Evolutionary conservation across 1,139 yeast species (phyloP).

Genomic region (Debaryomycetaceae sp.): DNA sequence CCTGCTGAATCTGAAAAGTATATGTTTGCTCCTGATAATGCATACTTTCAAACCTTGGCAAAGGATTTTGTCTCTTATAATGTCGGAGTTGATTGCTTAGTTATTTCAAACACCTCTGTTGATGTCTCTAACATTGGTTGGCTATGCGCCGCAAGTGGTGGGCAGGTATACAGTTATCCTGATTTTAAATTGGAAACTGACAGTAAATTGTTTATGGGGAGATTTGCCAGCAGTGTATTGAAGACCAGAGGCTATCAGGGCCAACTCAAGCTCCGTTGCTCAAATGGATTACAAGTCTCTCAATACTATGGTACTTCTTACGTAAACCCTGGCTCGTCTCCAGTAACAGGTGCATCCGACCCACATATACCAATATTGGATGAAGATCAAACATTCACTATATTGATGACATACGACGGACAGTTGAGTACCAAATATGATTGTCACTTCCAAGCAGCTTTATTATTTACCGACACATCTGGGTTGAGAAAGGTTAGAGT

Average conservation of each 20-base stretch:
- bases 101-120: slow-evolving; percentile 61
- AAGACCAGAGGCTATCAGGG: slow-evolving; percentile 70
- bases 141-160: slow-evolving; percentile 71
- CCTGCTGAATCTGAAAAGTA: slow-evolving; percentile 55
- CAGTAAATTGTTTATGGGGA: slow-evolving; percentile 61
- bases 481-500: slow-evolving; percentile 86
- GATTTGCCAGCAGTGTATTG: slow-evolving; percentile 48
- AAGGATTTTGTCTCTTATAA: slow-evolving; percentile 55
- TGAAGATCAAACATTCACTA: slow-evolving; percentile 65
- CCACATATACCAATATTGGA: slow-evolving; percentile 70
- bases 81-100: slow-evolving; percentile 75
- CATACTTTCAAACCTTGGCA: slow-evolving; percentile 60
- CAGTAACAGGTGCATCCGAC: slow-evolving; percentile 46
- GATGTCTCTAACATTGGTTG: slow-evolving; percentile 75
- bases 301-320: slow-evolving; percentile 63
- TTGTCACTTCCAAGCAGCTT: slow-evolving; percentile 89
- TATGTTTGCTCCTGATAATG: slow-evolving; percentile 57
- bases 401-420: slow-evolving; percentile 75
- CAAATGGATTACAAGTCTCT: slow-evolving; percentile 83
- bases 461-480: slow-evolving; percentile 71
- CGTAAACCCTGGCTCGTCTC: slow-evolving; percentile 24
- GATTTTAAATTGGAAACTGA: slow-evolving; percentile 70
- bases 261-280: slow-evolving; percentile 80
- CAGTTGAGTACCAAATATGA: slow-evolving; percentile 68
- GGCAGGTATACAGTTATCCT: slow-evolving; percentile 62